A percentile compares a stretch with the other conserved stretches of the same genome.
These are phyloP conservation scores for Pythium aristosporum DNA, from an alignment of 352 stramenopile species.

Conservation along the genomic window DNA sequence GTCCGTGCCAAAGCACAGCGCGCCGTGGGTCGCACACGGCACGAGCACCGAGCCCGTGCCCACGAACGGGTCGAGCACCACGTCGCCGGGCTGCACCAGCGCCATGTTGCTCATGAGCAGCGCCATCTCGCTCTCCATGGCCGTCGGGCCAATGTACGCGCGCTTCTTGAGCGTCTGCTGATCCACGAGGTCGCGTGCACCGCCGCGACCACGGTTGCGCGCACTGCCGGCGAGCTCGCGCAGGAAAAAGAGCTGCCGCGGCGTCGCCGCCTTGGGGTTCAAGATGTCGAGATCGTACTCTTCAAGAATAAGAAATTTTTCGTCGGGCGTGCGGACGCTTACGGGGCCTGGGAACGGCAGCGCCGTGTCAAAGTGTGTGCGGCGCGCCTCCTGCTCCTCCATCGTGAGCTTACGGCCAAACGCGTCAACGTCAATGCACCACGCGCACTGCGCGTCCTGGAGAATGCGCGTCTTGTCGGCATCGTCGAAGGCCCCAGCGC, in stretches of 20 bases:
- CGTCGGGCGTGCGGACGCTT: slow-evolving; percentile 58
- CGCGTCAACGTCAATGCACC: slow-evolving; percentile 74
- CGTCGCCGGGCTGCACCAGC: slow-evolving; percentile 57
- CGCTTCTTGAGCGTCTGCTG: slow-evolving; percentile 94
- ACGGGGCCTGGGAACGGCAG: slow-evolving; percentile 72
- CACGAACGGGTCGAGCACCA: slow-evolving; percentile 97
- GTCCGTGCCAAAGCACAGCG: slow-evolving; percentile 94
- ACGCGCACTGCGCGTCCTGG: slow-evolving; percentile 44
- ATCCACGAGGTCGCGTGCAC: slow-evolving; percentile 77
- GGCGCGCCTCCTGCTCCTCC: slow-evolving; percentile 51
- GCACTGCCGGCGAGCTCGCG: slow-evolving; percentile 69
- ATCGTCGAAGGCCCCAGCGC: slow-evolving; percentile 36
- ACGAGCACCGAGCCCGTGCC: slow-evolving; percentile 97
- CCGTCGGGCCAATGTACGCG: slow-evolving; percentile 96
- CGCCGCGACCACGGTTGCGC: slow-evolving; percentile 67
- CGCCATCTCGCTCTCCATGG: slow-evolving; percentile 96
- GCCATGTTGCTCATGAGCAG: slow-evolving; percentile 95
- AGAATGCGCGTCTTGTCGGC: slow-evolving; percentile 50
- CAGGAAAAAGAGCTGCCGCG: slow-evolving; percentile 73
- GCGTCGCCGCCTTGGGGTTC: slow-evolving; percentile 29
- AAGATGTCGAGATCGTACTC: slow-evolving; percentile 61
- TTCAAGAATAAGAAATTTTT: slow-evolving; percentile 78
- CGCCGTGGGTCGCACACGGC: slow-evolving; percentile 90
- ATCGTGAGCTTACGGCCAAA: slow-evolving; percentile 84
- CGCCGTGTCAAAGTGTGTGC: slow-evolving; percentile 48